These are phyloP conservation scores for Candida koratica DNA, from an alignment of 805 yeast species.

Conservation along the genomic window DNA sequence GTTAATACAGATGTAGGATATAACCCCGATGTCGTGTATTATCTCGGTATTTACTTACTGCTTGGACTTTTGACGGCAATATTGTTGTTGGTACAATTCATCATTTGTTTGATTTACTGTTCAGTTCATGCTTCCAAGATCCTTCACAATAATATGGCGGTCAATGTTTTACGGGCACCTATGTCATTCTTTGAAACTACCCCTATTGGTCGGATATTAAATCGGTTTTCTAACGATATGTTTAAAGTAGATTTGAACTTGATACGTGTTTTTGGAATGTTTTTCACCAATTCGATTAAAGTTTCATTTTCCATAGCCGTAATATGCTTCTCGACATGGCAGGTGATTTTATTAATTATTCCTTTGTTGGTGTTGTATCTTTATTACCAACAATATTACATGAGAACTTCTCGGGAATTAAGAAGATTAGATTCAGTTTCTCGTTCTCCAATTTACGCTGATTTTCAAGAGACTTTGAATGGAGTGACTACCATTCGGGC, in stretches of 20 bases:
- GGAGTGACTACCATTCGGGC: constrained; percentile 78
- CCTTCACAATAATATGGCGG: constrained; percentile 74
- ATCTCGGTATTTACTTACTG: constrained; percentile 69
- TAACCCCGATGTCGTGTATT: constrained; percentile 70
- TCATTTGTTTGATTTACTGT: constrained; percentile 74
- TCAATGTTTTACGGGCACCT: constrained; percentile 74
- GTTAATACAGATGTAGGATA: constrained; percentile 63
- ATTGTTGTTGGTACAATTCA: constrained; percentile 58
- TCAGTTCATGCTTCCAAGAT: constrained; percentile 76
- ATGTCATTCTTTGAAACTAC: constrained; percentile 96
- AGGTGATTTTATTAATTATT: constrained; percentile 62
- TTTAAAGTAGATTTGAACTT: constrained; percentile 80
- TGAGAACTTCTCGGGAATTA: constrained; percentile 75
- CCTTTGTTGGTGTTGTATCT: constrained; percentile 67
- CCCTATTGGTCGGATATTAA: constrained; percentile 87
- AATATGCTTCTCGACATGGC: constrained; percentile 85
- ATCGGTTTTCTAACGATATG: constrained; percentile 87
- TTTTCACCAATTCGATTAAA: constrained; percentile 55
- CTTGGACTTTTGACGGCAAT: constrained; percentile 69
- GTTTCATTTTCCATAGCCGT: constrained; percentile 76
- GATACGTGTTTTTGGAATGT: constrained; percentile 68
- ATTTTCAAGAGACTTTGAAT: constrained; percentile 75
- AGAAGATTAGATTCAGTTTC: constrained; percentile 80
- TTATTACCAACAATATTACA: constrained; percentile 71
- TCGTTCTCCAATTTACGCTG: constrained; percentile 76